These are phyloP conservation scores for Boletus pseudo-olivaceus DNA, from an alignment of 768 basidiomycete genomes.

Conservation along the genomic window DNA sequence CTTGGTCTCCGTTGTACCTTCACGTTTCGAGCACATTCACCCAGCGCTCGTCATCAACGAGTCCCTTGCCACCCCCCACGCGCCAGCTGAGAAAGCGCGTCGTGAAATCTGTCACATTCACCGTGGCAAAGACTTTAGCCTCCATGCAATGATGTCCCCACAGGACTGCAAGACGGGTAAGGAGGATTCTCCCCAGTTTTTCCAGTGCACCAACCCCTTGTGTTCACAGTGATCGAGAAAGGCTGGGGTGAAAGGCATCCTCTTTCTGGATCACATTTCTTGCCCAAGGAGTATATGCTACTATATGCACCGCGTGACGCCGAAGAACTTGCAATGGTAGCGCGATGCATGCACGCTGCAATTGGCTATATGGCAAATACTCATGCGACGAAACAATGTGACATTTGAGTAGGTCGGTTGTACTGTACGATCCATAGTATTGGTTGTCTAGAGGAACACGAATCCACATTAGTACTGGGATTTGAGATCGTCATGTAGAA, in stretches of 20 bases:
- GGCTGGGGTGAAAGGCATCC: slow-evolving; percentile 4
- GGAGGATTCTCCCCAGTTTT: background rate
- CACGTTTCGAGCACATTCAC: background rate
- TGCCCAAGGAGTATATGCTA: background rate
- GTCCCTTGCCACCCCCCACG: background rate
- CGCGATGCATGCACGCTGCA: slow-evolving; percentile 1
- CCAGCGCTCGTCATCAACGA: slow-evolving; percentile 4
- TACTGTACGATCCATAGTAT: background rate
- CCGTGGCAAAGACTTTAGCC: background rate
- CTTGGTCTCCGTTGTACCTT: background rate
- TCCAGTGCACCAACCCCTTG: background rate
- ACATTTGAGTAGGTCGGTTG: background rate
- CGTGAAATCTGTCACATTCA: slow-evolving; percentile 1
- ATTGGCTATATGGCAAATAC: background rate
- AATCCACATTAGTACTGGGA: background rate
- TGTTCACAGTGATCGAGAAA: slow-evolving; percentile 4
- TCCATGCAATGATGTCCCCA: background rate
- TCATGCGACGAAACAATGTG: background rate
- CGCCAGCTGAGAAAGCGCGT: background rate
- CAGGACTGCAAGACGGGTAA: slow-evolving; percentile 1
- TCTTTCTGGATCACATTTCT: background rate
- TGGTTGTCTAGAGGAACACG: background rate
- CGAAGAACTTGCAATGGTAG: background rate
- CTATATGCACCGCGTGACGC: slow-evolving; percentile 5
- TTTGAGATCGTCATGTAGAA: background rate